phyloP scores from a whole-genome alignment of 345 rosid species.

The Turnera subulata region DNA sequence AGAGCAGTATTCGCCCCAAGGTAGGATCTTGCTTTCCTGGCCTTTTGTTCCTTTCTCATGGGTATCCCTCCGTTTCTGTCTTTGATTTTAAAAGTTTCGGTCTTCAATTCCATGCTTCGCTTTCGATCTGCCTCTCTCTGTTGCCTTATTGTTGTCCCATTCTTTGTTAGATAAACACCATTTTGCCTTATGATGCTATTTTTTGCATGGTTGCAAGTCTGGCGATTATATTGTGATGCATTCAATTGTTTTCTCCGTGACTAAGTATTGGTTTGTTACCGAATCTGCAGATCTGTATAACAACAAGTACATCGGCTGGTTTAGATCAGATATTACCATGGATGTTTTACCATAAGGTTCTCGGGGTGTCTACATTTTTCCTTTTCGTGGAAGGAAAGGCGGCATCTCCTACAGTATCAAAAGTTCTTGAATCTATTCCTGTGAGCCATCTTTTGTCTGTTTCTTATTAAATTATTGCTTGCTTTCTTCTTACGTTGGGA shows the following conservation, averaged over 20 bases:
- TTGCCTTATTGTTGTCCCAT: too few relatives aligned
- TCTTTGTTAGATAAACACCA: too few relatives aligned
- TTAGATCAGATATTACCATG: slow-evolving; percentile 81
- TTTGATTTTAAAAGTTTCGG: neutral
- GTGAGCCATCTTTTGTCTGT: slow-evolving; percentile 42
- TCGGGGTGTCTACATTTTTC: slow-evolving; percentile 73
- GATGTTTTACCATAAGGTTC: slow-evolving; percentile 82
- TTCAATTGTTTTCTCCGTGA: neutral
- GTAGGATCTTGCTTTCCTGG: slow-evolving; percentile 18
- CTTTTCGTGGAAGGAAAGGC: slow-evolving; percentile 97
- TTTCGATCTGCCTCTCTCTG: slow-evolving; percentile 9
- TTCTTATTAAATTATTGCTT: neutral
- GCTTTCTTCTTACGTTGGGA: neutral
- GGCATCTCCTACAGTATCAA: slow-evolving; percentile 64
- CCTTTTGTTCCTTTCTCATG: neutral
- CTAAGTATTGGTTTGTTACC: neutral
- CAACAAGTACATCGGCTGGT: slow-evolving; percentile 87
- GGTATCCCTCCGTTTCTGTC: neutral
- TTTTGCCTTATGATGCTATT: too few relatives aligned
- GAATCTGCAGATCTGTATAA: slow-evolving; percentile 60
- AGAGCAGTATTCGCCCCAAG: slow-evolving; percentile 60
- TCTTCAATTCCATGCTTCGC: too few relatives aligned
- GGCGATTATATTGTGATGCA: neutral
- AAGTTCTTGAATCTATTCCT: slow-evolving; percentile 67
- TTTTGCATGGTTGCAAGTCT: neutral